Evolutionary conservation across 1,284 basidiomycete genomes (phyloP).

Genomic region (Filobasidium uniguttulatum): DNA sequence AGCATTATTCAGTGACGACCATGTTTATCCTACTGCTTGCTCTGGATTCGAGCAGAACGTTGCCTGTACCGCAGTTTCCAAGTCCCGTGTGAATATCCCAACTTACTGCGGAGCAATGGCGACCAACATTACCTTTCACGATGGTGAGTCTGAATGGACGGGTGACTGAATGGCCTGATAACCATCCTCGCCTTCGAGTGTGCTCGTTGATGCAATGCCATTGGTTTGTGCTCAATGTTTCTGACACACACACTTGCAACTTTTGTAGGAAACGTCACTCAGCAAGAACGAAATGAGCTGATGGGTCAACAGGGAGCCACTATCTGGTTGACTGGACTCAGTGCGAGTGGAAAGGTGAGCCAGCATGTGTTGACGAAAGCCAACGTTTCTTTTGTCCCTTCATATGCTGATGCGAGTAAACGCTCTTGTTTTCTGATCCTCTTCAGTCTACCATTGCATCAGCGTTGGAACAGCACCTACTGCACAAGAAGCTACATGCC

Average conservation of each 20-base stretch:
- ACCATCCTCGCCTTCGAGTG: neutral
- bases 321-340: constrained; percentile 89
- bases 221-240: constrained; percentile 1
- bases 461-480: constrained; percentile 88
- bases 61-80: no score
- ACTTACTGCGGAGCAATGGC: no score
- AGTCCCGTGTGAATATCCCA: no score
- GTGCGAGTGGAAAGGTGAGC: constrained; percentile 71
- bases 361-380: neutral
- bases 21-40: no score
- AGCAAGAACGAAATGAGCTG: constrained; percentile 51
- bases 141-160: constrained; percentile 34
- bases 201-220: neutral
- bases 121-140: constrained; percentile 77
- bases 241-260: no score
- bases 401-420: neutral
- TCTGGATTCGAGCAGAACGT: no score
- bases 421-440: neutral
- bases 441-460: constrained; percentile 86
- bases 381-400: neutral
- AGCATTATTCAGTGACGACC: no score
- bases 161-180: neutral
- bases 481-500: constrained; percentile 69
- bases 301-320: constrained; percentile 73
- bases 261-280: constrained; percentile 54